Evolutionary conservation across 2,329 filamentous ascomycete genomes (phyloP).

Genomic region (Aureobasidium sp.): DNA sequence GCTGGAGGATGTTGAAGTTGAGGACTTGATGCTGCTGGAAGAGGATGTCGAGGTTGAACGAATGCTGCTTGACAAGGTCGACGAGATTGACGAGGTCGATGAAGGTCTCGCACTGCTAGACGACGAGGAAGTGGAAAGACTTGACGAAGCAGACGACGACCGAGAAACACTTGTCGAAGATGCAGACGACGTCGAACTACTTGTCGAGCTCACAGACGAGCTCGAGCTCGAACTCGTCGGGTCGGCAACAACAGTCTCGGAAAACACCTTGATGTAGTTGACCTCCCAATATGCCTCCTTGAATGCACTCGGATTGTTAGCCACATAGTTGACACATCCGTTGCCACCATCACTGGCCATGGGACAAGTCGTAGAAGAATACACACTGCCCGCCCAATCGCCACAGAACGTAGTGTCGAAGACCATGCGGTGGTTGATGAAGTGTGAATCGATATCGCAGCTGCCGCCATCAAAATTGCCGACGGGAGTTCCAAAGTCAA

Average conservation of each 20-base stretch:
- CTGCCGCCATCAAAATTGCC: constrained; percentile 38
- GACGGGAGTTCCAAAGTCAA: constrained; percentile 55
- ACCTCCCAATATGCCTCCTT: constrained; percentile 21
- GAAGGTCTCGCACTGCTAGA: neutral
- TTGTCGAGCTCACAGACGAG: neutral
- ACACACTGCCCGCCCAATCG: constrained; percentile 21
- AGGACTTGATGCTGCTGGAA: neutral
- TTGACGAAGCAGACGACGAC: neutral
- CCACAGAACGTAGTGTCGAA: constrained; percentile 56
- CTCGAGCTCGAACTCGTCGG: neutral
- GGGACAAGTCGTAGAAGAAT: constrained; percentile 11
- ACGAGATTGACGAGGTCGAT: neutral
- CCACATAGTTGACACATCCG: constrained; percentile 19
- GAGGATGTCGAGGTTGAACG: neutral
- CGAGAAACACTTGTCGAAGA: neutral
- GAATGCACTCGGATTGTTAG: constrained; percentile 20
- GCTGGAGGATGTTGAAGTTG: neutral
- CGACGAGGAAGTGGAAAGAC: neutral
- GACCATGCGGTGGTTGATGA: constrained; percentile 38
- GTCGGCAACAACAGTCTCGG: neutral
- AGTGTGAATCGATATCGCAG: constrained; percentile 31
- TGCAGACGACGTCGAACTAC: neutral
- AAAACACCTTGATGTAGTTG: constrained; percentile 22
- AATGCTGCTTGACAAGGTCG: neutral
- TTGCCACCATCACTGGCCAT: constrained; percentile 13